These are phyloP conservation scores for Mycena pura DNA, from an alignment of 768 basidiomycete species.

Conservation along the genomic window DNA sequence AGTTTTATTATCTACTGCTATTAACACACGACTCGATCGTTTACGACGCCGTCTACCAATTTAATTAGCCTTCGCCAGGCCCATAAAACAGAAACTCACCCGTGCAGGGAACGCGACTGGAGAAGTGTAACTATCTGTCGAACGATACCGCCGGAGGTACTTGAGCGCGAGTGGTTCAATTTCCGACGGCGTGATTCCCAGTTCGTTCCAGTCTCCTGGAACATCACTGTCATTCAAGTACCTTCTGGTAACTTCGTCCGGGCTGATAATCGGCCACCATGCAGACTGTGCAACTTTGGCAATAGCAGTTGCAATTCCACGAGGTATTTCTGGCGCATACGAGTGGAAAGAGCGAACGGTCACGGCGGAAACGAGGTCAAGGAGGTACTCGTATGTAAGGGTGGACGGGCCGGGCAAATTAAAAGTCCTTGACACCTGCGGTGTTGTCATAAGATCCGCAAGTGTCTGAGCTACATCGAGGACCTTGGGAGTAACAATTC, in stretches of 20 bases:
- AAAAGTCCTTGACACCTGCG: slow-evolving; percentile 70
- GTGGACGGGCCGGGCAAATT: slow-evolving; percentile 90
- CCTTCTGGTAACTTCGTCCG: slow-evolving; percentile 89
- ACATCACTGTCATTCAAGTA: slow-evolving; percentile 83
- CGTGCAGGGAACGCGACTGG: slow-evolving; percentile 25
- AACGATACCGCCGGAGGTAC: slow-evolving; percentile 88
- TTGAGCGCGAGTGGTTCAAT: slow-evolving; percentile 88
- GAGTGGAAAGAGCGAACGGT: slow-evolving; percentile 75
- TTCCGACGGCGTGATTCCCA: slow-evolving; percentile 83
- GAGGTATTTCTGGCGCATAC: slow-evolving; percentile 78
- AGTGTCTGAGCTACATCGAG: slow-evolving; percentile 94
- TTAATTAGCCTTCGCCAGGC: slow-evolving; percentile 4
- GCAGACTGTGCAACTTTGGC: slow-evolving; percentile 65
- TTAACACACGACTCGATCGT: slow-evolving; percentile 16
- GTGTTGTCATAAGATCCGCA: slow-evolving; percentile 71
- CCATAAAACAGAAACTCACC: slow-evolving; percentile 14
- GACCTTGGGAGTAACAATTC: slow-evolving; percentile 57
- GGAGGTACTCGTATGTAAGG: slow-evolving; percentile 80
- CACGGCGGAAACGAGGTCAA: slow-evolving; percentile 79
- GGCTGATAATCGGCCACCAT: slow-evolving; percentile 94
- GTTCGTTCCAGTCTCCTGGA: slow-evolving; percentile 81
- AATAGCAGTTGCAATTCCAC: slow-evolving; percentile 66
- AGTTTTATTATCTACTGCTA: slow-evolving; percentile 17
- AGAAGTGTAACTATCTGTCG: slow-evolving; percentile 67
- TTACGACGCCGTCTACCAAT: slow-evolving; percentile 5